Conservation (phyloP, 2,329 filamentous ascomycete species). For the Aspergillus chevalieri region DNA sequence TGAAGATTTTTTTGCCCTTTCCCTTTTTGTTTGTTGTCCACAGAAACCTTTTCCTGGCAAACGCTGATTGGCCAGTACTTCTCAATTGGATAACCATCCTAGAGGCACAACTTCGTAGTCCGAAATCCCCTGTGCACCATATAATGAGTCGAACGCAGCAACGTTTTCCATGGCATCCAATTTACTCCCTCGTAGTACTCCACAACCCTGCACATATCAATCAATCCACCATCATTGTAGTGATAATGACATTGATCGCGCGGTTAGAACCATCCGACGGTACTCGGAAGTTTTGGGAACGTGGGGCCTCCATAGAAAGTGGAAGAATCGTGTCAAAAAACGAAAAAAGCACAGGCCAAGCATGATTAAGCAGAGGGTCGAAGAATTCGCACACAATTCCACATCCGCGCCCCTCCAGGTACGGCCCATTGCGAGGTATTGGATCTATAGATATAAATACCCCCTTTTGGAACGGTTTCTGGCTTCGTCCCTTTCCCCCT, state of each 20-base stretch:
- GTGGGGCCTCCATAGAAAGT: background rate
- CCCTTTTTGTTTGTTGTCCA: too few relatives aligned
- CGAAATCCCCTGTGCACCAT: background rate
- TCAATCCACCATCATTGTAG: too few relatives aligned
- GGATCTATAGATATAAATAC: background rate
- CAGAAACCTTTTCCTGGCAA: too few relatives aligned
- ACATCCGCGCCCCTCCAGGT: background rate
- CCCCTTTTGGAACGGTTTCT: background rate
- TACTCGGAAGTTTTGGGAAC: background rate
- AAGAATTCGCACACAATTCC: background rate
- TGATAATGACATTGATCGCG: too few relatives aligned
- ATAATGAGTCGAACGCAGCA: conserved; percentile 37
- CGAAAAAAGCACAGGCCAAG: background rate
- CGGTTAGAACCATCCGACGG: background rate
- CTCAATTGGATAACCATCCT: too few relatives aligned
- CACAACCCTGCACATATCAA: too few relatives aligned
- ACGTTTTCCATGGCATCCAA: conserved; percentile 35
- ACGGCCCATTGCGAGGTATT: background rate
- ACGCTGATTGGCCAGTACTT: too few relatives aligned
- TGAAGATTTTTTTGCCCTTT: background rate
- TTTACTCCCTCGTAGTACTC: background rate
- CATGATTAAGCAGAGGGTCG: background rate
- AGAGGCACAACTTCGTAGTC: too few relatives aligned
- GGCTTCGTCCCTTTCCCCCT: background rate
- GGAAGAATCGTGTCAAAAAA: background rate